Percentiles rank a stretch among this genome's conserved stretches.
Conservation (phyloP, 345 rosid species). For the Limnanthes douglasii region DNA sequence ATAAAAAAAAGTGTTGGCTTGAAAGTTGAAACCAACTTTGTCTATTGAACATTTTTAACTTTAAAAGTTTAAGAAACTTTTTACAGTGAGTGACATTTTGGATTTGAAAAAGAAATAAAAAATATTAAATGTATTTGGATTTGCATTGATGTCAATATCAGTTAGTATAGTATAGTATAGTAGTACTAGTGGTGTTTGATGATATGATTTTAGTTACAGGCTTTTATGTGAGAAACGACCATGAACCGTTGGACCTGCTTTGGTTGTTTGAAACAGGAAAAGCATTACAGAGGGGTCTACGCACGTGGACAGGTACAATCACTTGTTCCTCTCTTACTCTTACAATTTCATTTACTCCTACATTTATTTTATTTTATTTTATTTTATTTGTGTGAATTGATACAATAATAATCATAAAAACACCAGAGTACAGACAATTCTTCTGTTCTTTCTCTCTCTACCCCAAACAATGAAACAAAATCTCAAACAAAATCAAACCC, state of each 20-base stretch:
- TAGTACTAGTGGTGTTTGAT: too few species aligned
- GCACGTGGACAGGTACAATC: constrained; percentile 28
- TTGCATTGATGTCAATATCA: too few species aligned
- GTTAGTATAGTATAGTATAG: too few species aligned
- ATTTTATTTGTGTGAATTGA: too few species aligned
- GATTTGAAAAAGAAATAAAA: too few species aligned
- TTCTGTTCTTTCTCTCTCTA: constrained; percentile 12
- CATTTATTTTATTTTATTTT: too few species aligned
- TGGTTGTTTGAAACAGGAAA: constrained; percentile 17
- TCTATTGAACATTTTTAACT: too few species aligned
- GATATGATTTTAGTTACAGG: constrained; percentile 4
- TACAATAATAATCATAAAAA: background rate
- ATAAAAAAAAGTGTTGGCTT: too few species aligned
- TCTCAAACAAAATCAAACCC: constrained; percentile 25
- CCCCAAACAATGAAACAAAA: constrained; percentile 15
- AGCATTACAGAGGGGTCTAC: constrained; percentile 21
- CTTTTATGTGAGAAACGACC: constrained; percentile 3
- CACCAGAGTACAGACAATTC: constrained; percentile 8
- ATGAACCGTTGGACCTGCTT: constrained; percentile 27
- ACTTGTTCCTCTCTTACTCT: constrained; percentile 8
- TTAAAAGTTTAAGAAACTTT: too few species aligned
- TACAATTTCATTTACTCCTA: background rate
- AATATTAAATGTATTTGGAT: too few species aligned
- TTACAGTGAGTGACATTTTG: too few species aligned
- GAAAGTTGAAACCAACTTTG: too few species aligned